Evolutionary conservation across 805 yeast genomes (phyloP), one percentile per base, ranked within the genome.

Genomic region (Candida schatavii): DNA sequence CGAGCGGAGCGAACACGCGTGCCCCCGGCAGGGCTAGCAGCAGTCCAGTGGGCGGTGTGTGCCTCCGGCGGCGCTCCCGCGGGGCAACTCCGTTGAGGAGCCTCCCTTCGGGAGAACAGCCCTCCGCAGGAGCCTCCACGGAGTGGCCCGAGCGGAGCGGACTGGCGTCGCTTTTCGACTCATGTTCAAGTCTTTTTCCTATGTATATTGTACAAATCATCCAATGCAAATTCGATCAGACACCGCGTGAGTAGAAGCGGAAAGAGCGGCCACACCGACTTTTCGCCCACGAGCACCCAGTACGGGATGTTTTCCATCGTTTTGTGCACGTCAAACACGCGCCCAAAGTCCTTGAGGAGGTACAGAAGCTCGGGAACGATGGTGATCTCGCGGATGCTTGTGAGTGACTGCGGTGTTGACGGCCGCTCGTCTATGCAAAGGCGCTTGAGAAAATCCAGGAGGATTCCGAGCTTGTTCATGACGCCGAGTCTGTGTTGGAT

Each of bases 281-380:
- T 72, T 60, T 91, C 97, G 4, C 99, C 99, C 25, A 90, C 88
- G 40, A 77, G 68, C 11, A 89, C 80, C 95, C 97, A 91, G 56
- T 88, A 88, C 4, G 88, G 85, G 18, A 89, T 83, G 58, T 88
- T 89, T 44, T 80, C 84, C 55, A 68, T 61, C 20, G 81, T 72
- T 50, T 83, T 75, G 52, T 83, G 83, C 3, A 86, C 83, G 56
- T 88, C 96, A 54, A 88, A 77, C 0, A 89, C 82, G 49, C 88
- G 70, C 34, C 88, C 83, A 46, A 88, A 77, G 50, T 85, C 89
- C 30, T 71, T 70, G 38, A 88, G 68, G 38, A 89, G 64, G 27
- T 88, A 81, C 41, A 84, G 72, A 38, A 89, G 66, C 55, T 84
- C 91, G 0, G 98, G 98, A 3, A 91, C 97, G 31, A 93, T 84